Evolutionary conservation across 768 basidiomycete genomes (phyloP), one percentile per base, ranked within the genome.

Genomic region (Termitomyces bulborhizus): DNA sequence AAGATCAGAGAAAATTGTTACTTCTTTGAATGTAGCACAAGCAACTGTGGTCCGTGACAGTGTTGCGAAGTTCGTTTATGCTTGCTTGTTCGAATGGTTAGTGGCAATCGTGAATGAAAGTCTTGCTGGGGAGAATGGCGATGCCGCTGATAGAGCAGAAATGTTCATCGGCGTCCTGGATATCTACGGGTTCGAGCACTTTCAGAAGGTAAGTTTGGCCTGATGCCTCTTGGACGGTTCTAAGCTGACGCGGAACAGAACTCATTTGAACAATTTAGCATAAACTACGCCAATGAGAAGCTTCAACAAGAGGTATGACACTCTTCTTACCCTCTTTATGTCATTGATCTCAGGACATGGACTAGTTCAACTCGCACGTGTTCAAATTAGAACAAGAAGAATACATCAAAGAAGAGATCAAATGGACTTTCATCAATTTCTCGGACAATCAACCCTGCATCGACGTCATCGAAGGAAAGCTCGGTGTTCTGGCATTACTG

Each of bases 351-450:
- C 18, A 44, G 51, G 62, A 12, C 44, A 52, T 53, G 34, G 34
- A 39, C 9, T 54, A 97, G 91, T 99, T 99, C 76, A 98, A 98
- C 64, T 97, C 96, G 1, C 97, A 99, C 67, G 97, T 99, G 47
- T 94, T 93, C 83, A 95, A 98, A 77, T 84, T 99, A 41, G 97
- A 99, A 68, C 97, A 99, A 75, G 97, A 98, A 68, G 97, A 99
- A 73, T 99, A 99, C 66, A 85, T 98, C 50, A 92, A 96, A 60
- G 97, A 99, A 68, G 80, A 97, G 71, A 99, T 99, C 68, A 93
- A 97, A 68, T 99, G 97, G 97, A 98, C 91, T 8, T 98, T 98
- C 73, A 99, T 99, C 69, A 96, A 98, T 65, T 99, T 97, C 70
- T 92, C 92, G 9, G 97, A 99, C 71, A 99, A 99, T 66, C 97